Conservation (phyloP, 1,284 basidiomycete genomes). For the Apiotrichum veenhuisii region DNA sequence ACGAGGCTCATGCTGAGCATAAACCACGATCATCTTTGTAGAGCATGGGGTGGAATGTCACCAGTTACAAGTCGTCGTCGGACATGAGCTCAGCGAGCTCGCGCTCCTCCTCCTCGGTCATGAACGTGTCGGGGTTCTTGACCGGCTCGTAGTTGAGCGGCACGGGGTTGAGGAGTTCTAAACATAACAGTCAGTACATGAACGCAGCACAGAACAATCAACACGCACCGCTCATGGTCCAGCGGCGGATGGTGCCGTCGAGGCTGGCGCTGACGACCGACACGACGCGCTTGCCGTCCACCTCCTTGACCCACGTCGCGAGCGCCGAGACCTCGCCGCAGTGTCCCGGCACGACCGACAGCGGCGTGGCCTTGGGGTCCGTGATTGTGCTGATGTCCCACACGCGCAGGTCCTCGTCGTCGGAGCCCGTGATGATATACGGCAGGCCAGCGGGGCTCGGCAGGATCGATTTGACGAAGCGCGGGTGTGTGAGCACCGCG, state of each 20-base stretch:
- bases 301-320: constrained; percentile 63
- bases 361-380: constrained; percentile 42
- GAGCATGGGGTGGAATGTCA: too few relatives aligned
- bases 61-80: constrained; percentile 49
- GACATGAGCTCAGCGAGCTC: constrained; percentile 76
- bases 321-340: constrained; percentile 78
- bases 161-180: constrained; percentile 40
- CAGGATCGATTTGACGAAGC: constrained; percentile 67
- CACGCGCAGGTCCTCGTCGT: constrained; percentile 73
- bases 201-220: background rate
- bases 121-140: constrained; percentile 16
- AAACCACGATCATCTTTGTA: too few relatives aligned
- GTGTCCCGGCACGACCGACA: constrained; percentile 68
- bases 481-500: constrained; percentile 58
- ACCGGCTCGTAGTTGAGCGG: constrained; percentile 27
- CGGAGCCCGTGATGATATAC: constrained; percentile 61
- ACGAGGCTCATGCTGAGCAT: too few relatives aligned
- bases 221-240: constrained; percentile 66
- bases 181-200: background rate
- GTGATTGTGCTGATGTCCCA: constrained; percentile 52
- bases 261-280: constrained; percentile 71
- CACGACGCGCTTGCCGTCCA: constrained; percentile 51
- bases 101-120: constrained; percentile 49
- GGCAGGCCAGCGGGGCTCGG: constrained; percentile 60
- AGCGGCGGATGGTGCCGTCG: constrained; percentile 78